Evolutionary conservation across 768 basidiomycete genomes (phyloP), one percentile per base, ranked within the genome.

Genomic region (Suillus bovinus): DNA sequence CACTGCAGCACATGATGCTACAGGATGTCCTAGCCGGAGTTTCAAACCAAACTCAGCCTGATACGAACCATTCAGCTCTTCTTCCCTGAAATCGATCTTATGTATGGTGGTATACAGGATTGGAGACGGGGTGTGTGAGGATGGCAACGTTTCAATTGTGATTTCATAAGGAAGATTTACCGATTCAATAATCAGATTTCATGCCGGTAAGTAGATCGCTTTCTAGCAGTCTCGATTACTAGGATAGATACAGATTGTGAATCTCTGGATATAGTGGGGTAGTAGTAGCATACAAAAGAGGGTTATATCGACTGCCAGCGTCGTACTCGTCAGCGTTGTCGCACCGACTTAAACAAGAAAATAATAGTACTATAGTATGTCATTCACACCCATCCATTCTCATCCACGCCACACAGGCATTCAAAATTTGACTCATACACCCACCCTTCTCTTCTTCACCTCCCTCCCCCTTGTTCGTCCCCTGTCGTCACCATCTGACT

Each of bases 401-500:
- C 41, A 42, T 47, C 47, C 47, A 47, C 22, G 22, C 46, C 22
- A 22, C 46, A 24, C 17, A 17, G 5, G 17, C 38, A 41, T 17
- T 6, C 46, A 47, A 8, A 16, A 10, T 34, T 34, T 22, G 14
- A 29, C 17, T 66, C 63, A 66, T n/a, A 50, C 63, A 27, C 16
- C 65, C 4, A 74, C 60, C 3, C 72, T 71, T 52, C 73, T 74
- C 66, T 59, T 76, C 73, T 74, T 74, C 54, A 70, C 65, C 5
- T 60, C 67, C 11, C 72, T 66, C 14, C 72, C 72, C 17, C 70
- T 60, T 1, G 24, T 42, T 22, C 24, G 44, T 58, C 11, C 60
- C 36, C 63, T 67, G 8, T 34, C 58, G 4, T 67, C 67, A 1
- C 64, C 58, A 13, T 63, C n/a, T 1, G 60, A 62, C 2, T 66